Base-by-base conservation (phyloP, 495 filamentous ascomycete species). In the Tuber magnatum region DNA sequence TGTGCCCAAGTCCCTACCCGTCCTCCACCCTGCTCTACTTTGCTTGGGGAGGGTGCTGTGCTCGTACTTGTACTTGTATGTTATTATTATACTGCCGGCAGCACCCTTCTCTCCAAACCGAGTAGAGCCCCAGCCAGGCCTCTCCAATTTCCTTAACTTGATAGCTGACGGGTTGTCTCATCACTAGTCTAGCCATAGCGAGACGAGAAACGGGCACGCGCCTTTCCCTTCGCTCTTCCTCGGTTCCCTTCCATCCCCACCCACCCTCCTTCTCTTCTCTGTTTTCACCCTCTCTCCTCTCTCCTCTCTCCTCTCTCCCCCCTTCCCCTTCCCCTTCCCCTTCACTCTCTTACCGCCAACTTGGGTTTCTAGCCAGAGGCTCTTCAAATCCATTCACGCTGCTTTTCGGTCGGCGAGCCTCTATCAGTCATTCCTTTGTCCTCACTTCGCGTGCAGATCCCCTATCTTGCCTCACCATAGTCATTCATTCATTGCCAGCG, bases 381-480 rank as follows among this genome's bases (percentile, higher is more conserved):
- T 75, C 75, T 77, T 28, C 32, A 72, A 74, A 71, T 77, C 70
- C 44, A 28, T 71, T 48, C 28, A 39, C 76, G 72, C 72, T 79
- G 69, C 77, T 74, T 42, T 73, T 71, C 56, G 70, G 79, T 73
- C 69, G 65, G 78, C 74, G 71, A 74, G 72, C 43, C 74, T 80
- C 75, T 72, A 80, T 73, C 79, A 80, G 79, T 80, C 79, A 80
- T 75, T 80, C 79, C 43, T 80, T 74, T 40, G 40, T 72, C 51
- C 75, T 69, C 71, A 42, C 46, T 69, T 44, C 4, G 56, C 73
- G 65, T 42, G 18, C 73, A 48, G 22, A 72, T 41, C 72, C 42
- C 38, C 61, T 61, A 70, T 72, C 32, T 4, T 35, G 56, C 56
- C 56, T 65, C 4, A 35, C 56, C 28, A 65, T 35, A 65, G 56